Conservation (phyloP, 1,284 basidiomycete species). For the Moesziomyces parantarcticus region DNA sequence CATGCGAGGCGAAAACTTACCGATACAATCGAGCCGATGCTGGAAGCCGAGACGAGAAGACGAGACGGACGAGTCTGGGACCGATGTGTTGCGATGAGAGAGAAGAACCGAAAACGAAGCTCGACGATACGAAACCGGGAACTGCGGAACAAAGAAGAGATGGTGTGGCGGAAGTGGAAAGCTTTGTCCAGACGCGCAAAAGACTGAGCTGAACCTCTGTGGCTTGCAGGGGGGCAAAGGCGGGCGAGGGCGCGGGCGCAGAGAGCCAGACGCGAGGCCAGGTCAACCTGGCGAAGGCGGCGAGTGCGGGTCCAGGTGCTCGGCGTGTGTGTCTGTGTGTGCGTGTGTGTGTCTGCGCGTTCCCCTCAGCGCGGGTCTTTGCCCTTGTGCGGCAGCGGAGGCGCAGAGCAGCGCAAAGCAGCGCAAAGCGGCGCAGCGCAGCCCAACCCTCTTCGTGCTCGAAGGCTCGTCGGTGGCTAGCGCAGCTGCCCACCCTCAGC, state of each 20-base stretch:
- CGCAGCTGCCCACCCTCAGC: too few relatives aligned
- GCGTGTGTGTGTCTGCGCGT: background rate
- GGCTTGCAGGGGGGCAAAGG: background rate
- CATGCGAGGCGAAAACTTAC: slow-evolving; percentile 26
- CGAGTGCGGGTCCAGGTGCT: background rate
- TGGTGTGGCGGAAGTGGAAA: slow-evolving; percentile 18
- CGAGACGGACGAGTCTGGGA: slow-evolving; percentile 48
- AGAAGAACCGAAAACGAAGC: slow-evolving; percentile 40
- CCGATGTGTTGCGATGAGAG: slow-evolving; percentile 24
- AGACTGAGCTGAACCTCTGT: slow-evolving; percentile 16
- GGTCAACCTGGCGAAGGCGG: background rate
- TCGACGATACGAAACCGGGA: slow-evolving; percentile 53
- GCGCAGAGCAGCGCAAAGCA: too few relatives aligned
- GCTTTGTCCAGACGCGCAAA: background rate
- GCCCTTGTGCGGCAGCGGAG: too few relatives aligned
- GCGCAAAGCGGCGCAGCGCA: too few relatives aligned
- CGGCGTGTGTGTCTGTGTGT: background rate
- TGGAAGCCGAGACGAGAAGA: slow-evolving; percentile 48
- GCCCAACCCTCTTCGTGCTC: too few relatives aligned
- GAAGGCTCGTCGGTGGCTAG: too few relatives aligned
- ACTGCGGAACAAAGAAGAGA: slow-evolving; percentile 29
- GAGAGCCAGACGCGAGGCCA: too few relatives aligned
- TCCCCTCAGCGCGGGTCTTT: too few relatives aligned
- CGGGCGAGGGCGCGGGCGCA: too few relatives aligned
- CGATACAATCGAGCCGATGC: slow-evolving; percentile 55